phyloP scores from a whole-genome alignment of 164 flowering plant genomes.

The Saururus chinensis region DNA sequence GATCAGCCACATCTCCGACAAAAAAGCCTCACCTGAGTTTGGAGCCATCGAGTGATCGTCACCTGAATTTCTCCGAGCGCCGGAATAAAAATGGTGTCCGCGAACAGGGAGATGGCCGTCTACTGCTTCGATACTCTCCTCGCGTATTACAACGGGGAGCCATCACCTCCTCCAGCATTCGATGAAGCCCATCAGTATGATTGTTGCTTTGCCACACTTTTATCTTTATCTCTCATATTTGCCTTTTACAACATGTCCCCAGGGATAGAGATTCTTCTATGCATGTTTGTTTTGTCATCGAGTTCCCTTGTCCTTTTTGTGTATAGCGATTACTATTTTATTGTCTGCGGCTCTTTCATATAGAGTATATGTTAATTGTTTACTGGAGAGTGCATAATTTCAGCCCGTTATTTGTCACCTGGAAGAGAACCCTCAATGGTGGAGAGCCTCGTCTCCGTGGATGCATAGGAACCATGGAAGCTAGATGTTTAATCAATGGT shows the following conservation, averaged over 20 bases:
- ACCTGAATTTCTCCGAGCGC: too few species aligned
- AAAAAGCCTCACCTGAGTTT: too few species aligned
- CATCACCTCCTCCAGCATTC: slow-evolving; percentile 73
- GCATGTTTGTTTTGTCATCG: background rate
- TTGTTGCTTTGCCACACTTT: too few species aligned
- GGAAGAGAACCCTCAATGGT: slow-evolving; percentile 92
- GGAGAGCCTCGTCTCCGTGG: slow-evolving; percentile 95
- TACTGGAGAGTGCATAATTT: too few species aligned
- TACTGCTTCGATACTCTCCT: slow-evolving; percentile 88
- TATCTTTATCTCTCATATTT: too few species aligned
- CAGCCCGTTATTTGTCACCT: slow-evolving; percentile 98
- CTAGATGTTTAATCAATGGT: slow-evolving; percentile 71
- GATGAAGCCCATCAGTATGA: slow-evolving; percentile 86
- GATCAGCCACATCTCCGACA: too few species aligned
- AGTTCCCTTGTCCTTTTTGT: too few species aligned
- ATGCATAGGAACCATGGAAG: slow-evolving; percentile 92
- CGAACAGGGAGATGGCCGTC: slow-evolving; percentile 85
- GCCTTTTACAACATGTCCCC: too few species aligned
- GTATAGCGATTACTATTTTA: too few species aligned
- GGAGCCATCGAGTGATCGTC: too few species aligned
- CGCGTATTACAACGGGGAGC: slow-evolving; percentile 74
- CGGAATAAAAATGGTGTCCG: slow-evolving; percentile 92
- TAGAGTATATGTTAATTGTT: too few species aligned
- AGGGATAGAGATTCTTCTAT: background rate
- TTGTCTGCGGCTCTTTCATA: too few species aligned